phyloP scores from a whole-genome alignment of 2,329 filamentous ascomycete genomes.

The Phyllosticta paracitricarpa region DNA sequence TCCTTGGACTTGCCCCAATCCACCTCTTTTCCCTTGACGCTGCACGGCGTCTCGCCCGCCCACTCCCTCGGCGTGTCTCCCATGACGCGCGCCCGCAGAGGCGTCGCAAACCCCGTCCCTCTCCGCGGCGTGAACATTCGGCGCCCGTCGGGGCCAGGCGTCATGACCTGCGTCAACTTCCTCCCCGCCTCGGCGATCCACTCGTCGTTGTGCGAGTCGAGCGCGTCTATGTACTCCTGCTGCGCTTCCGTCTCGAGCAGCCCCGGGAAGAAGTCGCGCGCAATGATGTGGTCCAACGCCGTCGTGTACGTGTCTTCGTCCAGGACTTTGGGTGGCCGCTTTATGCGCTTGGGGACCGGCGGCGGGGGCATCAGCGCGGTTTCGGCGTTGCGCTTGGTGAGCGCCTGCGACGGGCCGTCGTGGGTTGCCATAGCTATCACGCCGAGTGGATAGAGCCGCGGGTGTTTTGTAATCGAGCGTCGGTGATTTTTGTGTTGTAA shows the following conservation, averaged over 20 bases:
- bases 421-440: conserved; percentile 31
- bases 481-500: neutral
- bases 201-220: conserved; percentile 71
- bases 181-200: conserved; percentile 81
- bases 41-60: conserved; percentile 64
- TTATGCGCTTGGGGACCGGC: conserved; percentile 76
- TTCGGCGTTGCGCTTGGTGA: conserved; percentile 57
- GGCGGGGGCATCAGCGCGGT: conserved; percentile 79
- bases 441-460: conserved; percentile 15
- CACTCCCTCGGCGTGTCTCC: conserved; percentile 55
- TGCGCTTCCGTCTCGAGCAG: conserved; percentile 77
- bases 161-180: conserved; percentile 60
- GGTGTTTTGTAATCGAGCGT: neutral
- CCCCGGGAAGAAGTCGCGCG: conserved; percentile 92
- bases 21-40: conserved; percentile 38
- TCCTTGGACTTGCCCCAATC: conserved; percentile 36
- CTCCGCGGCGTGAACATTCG: conserved; percentile 26
- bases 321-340: conserved; percentile 75
- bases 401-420: conserved; percentile 29
- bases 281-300: conserved; percentile 85
- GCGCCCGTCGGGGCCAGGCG: conserved; percentile 50
- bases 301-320: conserved; percentile 92
- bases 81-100: conserved; percentile 18
- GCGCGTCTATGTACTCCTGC: conserved; percentile 82
- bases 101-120: conserved; percentile 20